phyloP scores from a whole-genome alignment of 2,329 filamentous ascomycete genomes.

The Neoascochyta sp. region DNA sequence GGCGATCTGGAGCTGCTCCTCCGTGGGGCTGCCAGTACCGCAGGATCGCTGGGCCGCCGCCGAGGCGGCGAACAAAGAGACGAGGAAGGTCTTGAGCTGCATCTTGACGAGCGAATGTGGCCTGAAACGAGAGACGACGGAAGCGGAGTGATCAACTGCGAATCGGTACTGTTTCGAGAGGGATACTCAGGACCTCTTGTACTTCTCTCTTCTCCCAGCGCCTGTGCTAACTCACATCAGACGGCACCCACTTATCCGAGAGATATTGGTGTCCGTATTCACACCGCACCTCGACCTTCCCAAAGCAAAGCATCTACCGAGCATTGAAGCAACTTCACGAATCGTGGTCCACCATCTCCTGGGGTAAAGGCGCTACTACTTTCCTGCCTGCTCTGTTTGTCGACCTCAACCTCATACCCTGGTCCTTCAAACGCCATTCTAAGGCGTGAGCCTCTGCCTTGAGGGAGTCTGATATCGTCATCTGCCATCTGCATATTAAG shows the following conservation, averaged over 20 bases:
- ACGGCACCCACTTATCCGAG: slow-evolving; percentile 3
- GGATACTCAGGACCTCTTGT: slow-evolving; percentile 4
- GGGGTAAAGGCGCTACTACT: slow-evolving; percentile 2
- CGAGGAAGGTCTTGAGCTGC: slow-evolving; percentile 10
- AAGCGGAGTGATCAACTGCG: slow-evolving; percentile 7
- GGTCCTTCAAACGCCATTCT: slow-evolving; percentile 1
- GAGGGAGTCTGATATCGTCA: slow-evolving; percentile 3
- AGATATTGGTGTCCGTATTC: not conserved
- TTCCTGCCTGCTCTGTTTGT: slow-evolving; percentile 1
- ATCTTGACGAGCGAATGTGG: slow-evolving; percentile 4
- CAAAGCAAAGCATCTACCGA: slow-evolving; percentile 7
- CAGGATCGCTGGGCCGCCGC: slow-evolving; percentile 11
- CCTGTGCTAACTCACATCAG: slow-evolving; percentile 1
- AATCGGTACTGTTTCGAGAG: slow-evolving; percentile 6
- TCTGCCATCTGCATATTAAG: slow-evolving; percentile 4
- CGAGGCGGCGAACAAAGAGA: slow-evolving; percentile 8
- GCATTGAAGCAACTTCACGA: not conserved
- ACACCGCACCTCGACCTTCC: slow-evolving; percentile 3
- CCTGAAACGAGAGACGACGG: slow-evolving; percentile 4
- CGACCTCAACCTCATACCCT: slow-evolving; percentile 5
- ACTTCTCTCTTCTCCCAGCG: not conserved
- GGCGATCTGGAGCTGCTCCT: slow-evolving; percentile 10
- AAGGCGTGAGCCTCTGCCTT: slow-evolving; percentile 6
- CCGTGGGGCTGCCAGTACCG: slow-evolving; percentile 12
- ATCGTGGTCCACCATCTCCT: no score